These are phyloP conservation scores for Tulasnella sp. DNA, from an alignment of 768 basidiomycete species.

Conservation along the genomic window DNA sequence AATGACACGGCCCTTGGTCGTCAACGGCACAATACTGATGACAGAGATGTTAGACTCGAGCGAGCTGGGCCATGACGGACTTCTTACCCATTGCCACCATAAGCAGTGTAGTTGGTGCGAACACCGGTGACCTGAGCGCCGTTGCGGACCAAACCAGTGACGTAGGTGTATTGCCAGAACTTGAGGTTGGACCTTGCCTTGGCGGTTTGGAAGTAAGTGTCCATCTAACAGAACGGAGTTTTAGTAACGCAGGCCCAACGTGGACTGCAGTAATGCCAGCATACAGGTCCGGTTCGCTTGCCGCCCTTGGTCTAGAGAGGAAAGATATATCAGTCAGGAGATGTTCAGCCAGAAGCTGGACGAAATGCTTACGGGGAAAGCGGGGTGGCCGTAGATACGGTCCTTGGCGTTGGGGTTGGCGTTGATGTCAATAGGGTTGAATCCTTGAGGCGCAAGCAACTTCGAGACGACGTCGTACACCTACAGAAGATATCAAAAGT, in stretches of 20 bases:
- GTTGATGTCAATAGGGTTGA: slow-evolving; percentile 32
- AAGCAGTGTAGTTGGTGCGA: slow-evolving; percentile 45
- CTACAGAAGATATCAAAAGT: no score
- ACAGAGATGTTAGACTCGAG: no score
- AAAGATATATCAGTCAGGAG: no score
- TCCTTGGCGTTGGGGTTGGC: slow-evolving; percentile 48
- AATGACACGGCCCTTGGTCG: slow-evolving; percentile 47
- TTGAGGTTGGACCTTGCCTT: slow-evolving; percentile 40
- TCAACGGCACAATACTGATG: slow-evolving; percentile 38
- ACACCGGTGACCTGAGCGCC: slow-evolving; percentile 46
- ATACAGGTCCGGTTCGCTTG: slow-evolving; percentile 41
- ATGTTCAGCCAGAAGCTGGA: no score
- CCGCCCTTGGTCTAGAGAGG: no score
- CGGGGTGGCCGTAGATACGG: slow-evolving; percentile 44
- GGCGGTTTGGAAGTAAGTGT: slow-evolving; percentile 50
- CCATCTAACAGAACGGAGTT: no score
- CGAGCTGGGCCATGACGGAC: neutral
- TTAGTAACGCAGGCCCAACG: no score
- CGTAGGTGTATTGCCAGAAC: slow-evolving; percentile 38
- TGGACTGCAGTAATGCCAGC: no score
- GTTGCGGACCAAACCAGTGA: slow-evolving; percentile 44
- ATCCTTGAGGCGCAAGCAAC: slow-evolving; percentile 40
- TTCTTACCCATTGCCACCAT: slow-evolving; percentile 38
- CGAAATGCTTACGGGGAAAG: slow-evolving; percentile 27
- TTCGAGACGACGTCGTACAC: slow-evolving; percentile 33